These are phyloP conservation scores for Aspergillus persii DNA, from an alignment of 2,329 filamentous ascomycete species.

Conservation along the genomic window DNA sequence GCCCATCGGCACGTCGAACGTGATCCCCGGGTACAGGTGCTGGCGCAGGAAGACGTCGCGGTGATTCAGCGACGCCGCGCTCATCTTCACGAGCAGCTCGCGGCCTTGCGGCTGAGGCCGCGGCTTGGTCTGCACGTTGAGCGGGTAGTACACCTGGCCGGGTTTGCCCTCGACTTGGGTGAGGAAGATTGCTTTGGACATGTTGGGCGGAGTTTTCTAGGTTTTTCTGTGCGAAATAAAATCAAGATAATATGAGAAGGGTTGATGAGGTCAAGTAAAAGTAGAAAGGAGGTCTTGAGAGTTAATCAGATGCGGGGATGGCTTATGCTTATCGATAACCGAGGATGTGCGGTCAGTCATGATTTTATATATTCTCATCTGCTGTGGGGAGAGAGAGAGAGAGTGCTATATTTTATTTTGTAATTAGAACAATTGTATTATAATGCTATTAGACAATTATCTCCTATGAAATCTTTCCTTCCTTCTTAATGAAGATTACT, in stretches of 20 bases:
- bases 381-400: too few relatives aligned
- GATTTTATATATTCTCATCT: background rate
- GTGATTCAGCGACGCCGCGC: slow-evolving; percentile 85
- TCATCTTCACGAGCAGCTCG: slow-evolving; percentile 73
- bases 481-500: too few relatives aligned
- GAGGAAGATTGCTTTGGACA: slow-evolving; percentile 47
- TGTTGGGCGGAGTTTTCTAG: slow-evolving; percentile 17
- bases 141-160: slow-evolving; percentile 66
- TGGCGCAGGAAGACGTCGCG: slow-evolving; percentile 93
- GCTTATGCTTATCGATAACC: slow-evolving; percentile 16
- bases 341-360: background rate
- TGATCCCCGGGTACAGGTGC: slow-evolving; percentile 82
- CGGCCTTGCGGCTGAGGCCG: slow-evolving; percentile 62
- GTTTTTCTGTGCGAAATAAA: background rate
- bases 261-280: too few relatives aligned
- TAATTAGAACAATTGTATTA: too few relatives aligned
- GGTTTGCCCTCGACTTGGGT: slow-evolving; percentile 59
- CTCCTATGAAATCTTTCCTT: too few relatives aligned
- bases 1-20: slow-evolving; percentile 74
- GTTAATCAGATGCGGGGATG: slow-evolving; percentile 11
- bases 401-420: too few relatives aligned
- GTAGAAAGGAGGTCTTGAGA: background rate
- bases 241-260: background rate
- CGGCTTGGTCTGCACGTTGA: slow-evolving; percentile 58
- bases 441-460: too few relatives aligned